These are phyloP conservation scores for Metarhizium guizhouense DNA, from an alignment of 2,329 filamentous ascomycete species.

Conservation along the genomic window DNA sequence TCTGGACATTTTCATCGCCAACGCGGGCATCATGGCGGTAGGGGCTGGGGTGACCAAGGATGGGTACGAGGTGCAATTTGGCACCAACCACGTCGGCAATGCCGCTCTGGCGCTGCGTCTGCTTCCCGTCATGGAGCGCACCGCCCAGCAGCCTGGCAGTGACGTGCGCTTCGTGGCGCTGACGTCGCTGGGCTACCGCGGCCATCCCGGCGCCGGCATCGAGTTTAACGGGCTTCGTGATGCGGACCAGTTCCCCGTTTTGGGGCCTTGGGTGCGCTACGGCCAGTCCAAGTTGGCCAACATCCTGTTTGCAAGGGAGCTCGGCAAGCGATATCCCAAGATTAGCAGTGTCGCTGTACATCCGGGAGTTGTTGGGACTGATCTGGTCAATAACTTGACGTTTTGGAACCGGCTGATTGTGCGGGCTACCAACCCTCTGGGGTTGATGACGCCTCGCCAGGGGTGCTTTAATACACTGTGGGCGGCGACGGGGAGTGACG, in stretches of 20 bases:
- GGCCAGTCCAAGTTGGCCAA: constrained; percentile 42
- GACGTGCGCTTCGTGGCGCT: constrained; percentile 16
- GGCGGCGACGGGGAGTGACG: constrained; percentile 16
- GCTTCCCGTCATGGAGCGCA: constrained; percentile 15
- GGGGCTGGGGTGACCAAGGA: constrained; percentile 24
- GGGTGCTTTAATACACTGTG: constrained; percentile 15
- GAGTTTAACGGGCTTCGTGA: constrained; percentile 14
- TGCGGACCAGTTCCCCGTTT: constrained; percentile 11
- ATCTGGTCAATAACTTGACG: constrained; percentile 14
- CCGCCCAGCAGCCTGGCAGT: constrained; percentile 7
- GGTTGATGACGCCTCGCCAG: not conserved
- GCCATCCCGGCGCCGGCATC: constrained; percentile 18
- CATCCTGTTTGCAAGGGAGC: constrained; percentile 34
- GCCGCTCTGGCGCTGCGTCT: constrained; percentile 25
- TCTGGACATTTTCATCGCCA: constrained; percentile 31
- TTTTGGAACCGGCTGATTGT: constrained; percentile 17
- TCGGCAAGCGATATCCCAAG: constrained; percentile 33
- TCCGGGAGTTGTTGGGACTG: constrained; percentile 31
- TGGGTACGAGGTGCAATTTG: constrained; percentile 27
- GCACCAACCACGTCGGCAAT: constrained; percentile 25
- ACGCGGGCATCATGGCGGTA: constrained; percentile 20
- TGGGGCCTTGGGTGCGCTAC: constrained; percentile 31
- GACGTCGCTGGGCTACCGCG: constrained; percentile 12
- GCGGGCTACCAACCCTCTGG: constrained; percentile 9
- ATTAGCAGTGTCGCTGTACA: constrained; percentile 37